Percentiles rank a stretch among this genome's conserved stretches.
Evolutionary conservation across 257 asterid species (phyloP).

Genomic region (Solanum peruvianum): DNA sequence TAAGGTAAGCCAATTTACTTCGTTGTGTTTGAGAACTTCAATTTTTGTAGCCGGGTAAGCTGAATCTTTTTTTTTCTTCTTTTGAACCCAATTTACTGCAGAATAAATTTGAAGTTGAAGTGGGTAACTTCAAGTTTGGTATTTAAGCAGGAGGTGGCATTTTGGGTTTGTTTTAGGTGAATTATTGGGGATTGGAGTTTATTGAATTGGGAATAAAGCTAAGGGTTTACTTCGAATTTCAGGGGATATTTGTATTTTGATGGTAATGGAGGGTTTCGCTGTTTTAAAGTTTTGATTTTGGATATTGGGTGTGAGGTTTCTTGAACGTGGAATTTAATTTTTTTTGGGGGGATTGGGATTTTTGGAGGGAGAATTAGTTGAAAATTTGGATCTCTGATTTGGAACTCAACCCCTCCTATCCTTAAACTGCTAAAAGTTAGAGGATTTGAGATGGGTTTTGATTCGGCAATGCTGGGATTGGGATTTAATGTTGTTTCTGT

Average conservation of each 20-base stretch:
- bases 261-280: conserved; percentile 17
- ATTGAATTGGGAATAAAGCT: conserved; percentile 3
- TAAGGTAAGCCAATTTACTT: conserved; percentile 7
- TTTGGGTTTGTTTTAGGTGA: conserved; percentile 12
- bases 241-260: conserved; percentile 21
- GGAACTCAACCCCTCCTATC: conserved; percentile 25
- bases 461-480: conserved; percentile 22
- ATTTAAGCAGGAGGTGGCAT: background rate
- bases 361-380: conserved; percentile 68
- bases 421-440: conserved; percentile 11
- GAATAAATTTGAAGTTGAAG: conserved; percentile 1
- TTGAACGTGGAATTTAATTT: conserved; percentile 15
- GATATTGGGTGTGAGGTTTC: conserved; percentile 3
- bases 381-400: conserved; percentile 40
- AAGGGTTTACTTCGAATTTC: conserved; percentile 23
- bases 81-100: background rate
- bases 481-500: conserved; percentile 29
- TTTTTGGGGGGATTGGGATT: conserved; percentile 27
- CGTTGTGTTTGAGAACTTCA: background rate
- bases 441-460: conserved; percentile 36
- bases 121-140: background rate
- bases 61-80: background rate
- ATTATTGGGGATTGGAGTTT: conserved; percentile 8
- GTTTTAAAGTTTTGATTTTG: conserved; percentile 7
- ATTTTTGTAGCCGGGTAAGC: background rate